phyloP scores from a whole-genome alignment of 1,284 basidiomycete species.

The Pseudozyma pruni region DNA sequence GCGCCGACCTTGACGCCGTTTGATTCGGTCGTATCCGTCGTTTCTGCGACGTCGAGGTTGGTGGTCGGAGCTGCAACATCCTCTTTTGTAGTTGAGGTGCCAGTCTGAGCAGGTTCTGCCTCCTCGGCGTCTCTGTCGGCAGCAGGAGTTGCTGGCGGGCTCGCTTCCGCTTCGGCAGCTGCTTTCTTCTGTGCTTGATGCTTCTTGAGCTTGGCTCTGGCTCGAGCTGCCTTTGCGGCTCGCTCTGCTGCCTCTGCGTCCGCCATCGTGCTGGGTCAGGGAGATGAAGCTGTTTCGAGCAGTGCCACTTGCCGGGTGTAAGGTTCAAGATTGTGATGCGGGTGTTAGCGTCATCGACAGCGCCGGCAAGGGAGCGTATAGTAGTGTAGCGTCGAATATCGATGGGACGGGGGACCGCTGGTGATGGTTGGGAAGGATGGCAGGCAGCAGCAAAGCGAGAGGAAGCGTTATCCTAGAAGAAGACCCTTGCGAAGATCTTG shows the following conservation, averaged over 20 bases:
- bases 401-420: neutral
- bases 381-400: neutral
- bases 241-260: conserved; percentile 51
- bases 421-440: neutral
- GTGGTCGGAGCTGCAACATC: neutral
- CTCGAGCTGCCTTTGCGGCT: conserved; percentile 54
- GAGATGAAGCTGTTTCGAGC: neutral
- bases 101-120: conserved; percentile 14
- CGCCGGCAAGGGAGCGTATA: neutral
- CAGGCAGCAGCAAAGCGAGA: too few species aligned
- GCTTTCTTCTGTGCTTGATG: conserved; percentile 55
- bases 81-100: conserved; percentile 14
- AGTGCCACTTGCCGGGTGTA: too few species aligned
- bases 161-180: conserved; percentile 40
- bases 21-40: conserved; percentile 1
- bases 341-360: neutral
- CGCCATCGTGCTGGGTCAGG: conserved; percentile 27
- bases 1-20: neutral
- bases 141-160: conserved; percentile 1
- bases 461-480: too few species aligned
- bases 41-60: too few species aligned
- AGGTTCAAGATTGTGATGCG: too few species aligned
- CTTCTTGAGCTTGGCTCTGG: conserved; percentile 53
- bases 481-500: conserved; percentile 7
- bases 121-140: conserved; percentile 19